Evolutionary conservation across 106 monocot species (phyloP).

Genomic region (Chionographis japonica): DNA sequence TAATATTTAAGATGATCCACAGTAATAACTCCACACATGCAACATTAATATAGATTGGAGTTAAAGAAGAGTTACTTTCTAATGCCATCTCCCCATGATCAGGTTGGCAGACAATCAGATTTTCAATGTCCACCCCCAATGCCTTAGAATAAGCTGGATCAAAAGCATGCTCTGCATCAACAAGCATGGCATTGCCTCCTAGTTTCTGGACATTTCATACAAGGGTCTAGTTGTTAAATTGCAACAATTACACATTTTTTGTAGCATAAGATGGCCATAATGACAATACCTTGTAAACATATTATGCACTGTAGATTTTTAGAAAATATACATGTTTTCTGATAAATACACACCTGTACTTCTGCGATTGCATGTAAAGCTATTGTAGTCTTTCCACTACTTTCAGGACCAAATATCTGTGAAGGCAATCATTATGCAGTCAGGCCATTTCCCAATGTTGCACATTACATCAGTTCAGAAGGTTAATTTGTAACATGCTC

Average conservation of each 20-base stretch:
- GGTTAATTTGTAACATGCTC: neutral
- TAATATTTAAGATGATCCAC: neutral
- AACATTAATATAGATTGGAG: neutral
- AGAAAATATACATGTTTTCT: neutral
- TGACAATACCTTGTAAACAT: neutral
- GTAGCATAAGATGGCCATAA: neutral
- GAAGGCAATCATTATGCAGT: slow-evolving; percentile 1
- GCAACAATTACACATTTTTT: too few relatives aligned
- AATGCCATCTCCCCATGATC: slow-evolving; percentile 99
- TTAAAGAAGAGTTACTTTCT: slow-evolving; percentile 59
- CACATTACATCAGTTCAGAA: neutral
- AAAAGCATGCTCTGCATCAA: slow-evolving; percentile 98
- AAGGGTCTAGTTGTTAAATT: neutral
- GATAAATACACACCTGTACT: slow-evolving; percentile 66
- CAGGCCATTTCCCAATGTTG: neutral
- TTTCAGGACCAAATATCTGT: slow-evolving; percentile 96
- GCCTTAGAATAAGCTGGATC: slow-evolving; percentile 96
- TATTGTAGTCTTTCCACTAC: slow-evolving; percentile 95
- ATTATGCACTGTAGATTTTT: neutral
- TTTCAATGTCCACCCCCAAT: slow-evolving; percentile 95
- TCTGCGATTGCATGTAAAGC: slow-evolving; percentile 99
- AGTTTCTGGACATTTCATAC: slow-evolving; percentile 57
- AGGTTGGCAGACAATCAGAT: slow-evolving; percentile 96
- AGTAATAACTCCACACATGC: neutral
- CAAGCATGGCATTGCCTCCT: slow-evolving; percentile 99